Conservation (phyloP, 2,329 filamentous ascomycete species). For the Westerdykella sp. region DNA sequence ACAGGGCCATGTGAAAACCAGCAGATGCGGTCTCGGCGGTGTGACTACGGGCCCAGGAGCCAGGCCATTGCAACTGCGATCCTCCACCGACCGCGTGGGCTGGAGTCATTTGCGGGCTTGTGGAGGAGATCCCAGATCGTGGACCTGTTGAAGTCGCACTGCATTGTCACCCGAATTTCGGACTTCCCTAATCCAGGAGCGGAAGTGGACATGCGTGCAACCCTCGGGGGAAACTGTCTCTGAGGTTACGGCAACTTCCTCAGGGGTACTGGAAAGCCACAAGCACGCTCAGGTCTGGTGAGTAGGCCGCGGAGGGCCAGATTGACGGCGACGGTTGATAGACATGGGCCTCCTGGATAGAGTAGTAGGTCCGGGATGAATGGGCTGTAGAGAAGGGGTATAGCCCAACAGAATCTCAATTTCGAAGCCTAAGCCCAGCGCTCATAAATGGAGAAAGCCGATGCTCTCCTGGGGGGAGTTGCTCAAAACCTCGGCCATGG, state of each 20-base stretch:
- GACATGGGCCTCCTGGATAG: no score
- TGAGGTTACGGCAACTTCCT: neutral
- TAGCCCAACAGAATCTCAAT: no score
- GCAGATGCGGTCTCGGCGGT: neutral
- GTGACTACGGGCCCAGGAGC: neutral
- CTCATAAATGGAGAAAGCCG: no score
- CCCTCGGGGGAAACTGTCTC: neutral
- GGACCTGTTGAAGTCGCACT: slow-evolving; percentile 7
- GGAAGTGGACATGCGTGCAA: slow-evolving; percentile 17
- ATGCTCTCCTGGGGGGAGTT: no score
- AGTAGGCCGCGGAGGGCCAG: slow-evolving; percentile 13
- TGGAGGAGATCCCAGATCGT: no score
- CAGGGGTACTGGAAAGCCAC: no score
- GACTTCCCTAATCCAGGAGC: slow-evolving; percentile 15
- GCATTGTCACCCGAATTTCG: slow-evolving; percentile 15
- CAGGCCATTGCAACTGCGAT: neutral
- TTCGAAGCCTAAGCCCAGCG: no score
- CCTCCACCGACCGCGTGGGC: neutral
- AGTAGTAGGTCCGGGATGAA: slow-evolving; percentile 1
- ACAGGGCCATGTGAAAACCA: no score
- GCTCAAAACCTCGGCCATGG: no score
- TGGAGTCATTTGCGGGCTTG: no score
- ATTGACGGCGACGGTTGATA: slow-evolving; percentile 1
- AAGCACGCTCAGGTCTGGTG: slow-evolving; percentile 15
- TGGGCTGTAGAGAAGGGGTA: neutral